Base-by-base conservation (phyloP, 2,329 filamentous ascomycete species). In the Penicillium corylophilum region DNA sequence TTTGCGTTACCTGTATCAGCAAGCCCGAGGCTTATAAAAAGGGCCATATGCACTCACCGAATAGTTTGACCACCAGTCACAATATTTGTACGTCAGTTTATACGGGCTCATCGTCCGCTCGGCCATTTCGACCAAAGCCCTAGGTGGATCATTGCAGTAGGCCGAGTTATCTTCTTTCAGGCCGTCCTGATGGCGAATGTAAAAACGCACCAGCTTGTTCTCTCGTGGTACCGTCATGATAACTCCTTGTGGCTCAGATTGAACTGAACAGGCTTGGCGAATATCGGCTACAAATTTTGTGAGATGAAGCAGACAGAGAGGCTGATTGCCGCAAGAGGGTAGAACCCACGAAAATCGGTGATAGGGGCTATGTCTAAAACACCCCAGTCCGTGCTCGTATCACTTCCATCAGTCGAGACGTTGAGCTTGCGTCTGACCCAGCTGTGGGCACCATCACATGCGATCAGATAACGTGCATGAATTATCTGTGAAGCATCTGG, bases 221-320 rank as follows among this genome's bases (percentile, higher is more conserved):
- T 61, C 59, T 24, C 59, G 48, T 2, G 59, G 59, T 3, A 55
- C 53, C 5, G 50, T 55, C 55, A 61, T 55, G 2, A 61, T 48
- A 12, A 49, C 55, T 1, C 59, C 57, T 6, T 48, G 16, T 10
- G 46, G 3, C 10, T 13, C 26, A 5, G 53, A 56, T 13, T 53
- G 46, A 5, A 60, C 55, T 1, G 48, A 46, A n/a, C 53, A 58
- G 15, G 55, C 49, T 15, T 50, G 51, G 9, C 57, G 55, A 23
- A 62, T 59, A 41, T 59, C 54, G 13, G 57, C 59, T 62, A 24
- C 9, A 46, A 36, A 20, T 4, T 13, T 20, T 18, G 20, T 16
- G 13, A 15, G 9, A 18, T 12, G n/a, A n/a, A n/a, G n/a, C n/a
- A n/a, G n/a, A n/a, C n/a, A n/a, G n/a, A n/a, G n/a, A n/a, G n/a